Conservation (phyloP, 2,329 filamentous ascomycete species). For the Pestalotiopsis sp. region DNA sequence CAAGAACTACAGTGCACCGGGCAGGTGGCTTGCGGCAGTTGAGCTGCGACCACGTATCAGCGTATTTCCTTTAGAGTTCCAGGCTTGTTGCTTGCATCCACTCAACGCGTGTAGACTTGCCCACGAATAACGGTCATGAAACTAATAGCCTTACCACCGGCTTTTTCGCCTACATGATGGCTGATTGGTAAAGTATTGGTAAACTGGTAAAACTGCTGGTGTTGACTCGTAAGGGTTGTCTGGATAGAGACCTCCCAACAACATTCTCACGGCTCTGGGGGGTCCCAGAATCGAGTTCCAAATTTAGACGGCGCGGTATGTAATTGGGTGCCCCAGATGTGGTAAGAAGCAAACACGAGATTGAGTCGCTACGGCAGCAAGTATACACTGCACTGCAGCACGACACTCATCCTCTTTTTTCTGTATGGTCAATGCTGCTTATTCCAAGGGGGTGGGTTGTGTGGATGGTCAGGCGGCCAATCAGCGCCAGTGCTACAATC, state of each 20-base stretch:
- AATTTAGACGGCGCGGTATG: background rate
- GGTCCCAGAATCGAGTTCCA: background rate
- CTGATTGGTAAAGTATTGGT: background rate
- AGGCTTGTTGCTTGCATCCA: background rate
- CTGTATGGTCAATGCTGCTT: constrained; percentile 1
- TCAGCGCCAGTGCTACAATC: background rate
- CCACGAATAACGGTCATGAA: background rate
- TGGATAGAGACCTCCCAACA: background rate
- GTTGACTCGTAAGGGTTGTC: background rate
- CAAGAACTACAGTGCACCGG: background rate
- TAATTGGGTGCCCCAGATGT: background rate
- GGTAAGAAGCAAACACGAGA: background rate
- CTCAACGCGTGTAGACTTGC: background rate
- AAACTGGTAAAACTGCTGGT: background rate
- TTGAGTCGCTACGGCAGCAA: too few species aligned
- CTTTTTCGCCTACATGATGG: background rate
- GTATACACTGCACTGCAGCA: background rate
- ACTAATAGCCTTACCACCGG: background rate
- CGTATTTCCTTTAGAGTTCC: background rate
- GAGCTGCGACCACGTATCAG: background rate
- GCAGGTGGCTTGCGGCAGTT: constrained; percentile 3
- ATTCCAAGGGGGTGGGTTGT: constrained; percentile 8
- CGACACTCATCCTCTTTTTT: background rate
- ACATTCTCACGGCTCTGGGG: background rate
- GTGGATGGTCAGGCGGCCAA: background rate